A percentile compares a stretch with the other conserved stretches of the same genome.
Conservation (phyloP, 2,329 filamentous ascomycete genomes). For the Fonsecaea pedrosoi region DNA sequence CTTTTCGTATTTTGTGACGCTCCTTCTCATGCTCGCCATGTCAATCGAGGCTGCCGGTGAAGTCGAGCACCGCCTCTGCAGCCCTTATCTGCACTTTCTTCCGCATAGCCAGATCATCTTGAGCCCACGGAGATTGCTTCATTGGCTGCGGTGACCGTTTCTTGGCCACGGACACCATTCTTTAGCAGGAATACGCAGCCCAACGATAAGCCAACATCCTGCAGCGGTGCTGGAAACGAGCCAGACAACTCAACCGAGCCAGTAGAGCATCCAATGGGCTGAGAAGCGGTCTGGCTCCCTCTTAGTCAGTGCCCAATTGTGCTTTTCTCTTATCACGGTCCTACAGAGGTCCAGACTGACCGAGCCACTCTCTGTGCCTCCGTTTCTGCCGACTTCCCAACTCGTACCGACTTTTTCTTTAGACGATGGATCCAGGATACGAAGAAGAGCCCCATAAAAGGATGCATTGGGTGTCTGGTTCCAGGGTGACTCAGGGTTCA, state of each 20-base stretch:
- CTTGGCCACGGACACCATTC: background rate
- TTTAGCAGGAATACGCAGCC: constrained; percentile 1
- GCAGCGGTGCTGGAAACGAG: constrained; percentile 4
- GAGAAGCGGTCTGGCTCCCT: constrained; percentile 19
- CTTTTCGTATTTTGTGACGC: background rate
- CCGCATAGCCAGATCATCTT: background rate
- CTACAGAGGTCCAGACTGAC: constrained; percentile 17
- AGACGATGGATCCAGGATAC: background rate
- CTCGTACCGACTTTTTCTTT: background rate
- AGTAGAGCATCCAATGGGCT: constrained; percentile 4
- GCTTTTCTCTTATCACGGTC: constrained; percentile 11
- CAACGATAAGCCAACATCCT: constrained; percentile 10
- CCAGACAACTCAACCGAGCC: constrained; percentile 19
- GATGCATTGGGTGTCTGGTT: constrained; percentile 9
- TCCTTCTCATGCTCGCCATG: background rate
- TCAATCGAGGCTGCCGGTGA: background rate
- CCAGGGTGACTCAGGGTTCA: constrained; percentile 9
- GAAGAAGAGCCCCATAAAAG: constrained; percentile 11
- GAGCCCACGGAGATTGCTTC: background rate
- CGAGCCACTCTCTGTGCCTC: background rate
- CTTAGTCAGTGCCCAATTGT: constrained; percentile 5
- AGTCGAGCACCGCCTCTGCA: background rate
- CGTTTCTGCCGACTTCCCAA: background rate
- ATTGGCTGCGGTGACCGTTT: background rate
- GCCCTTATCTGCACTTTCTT: background rate